Conservation (phyloP, 1,284 basidiomycete genomes). For the Fomitiporia mediterranea region DNA sequence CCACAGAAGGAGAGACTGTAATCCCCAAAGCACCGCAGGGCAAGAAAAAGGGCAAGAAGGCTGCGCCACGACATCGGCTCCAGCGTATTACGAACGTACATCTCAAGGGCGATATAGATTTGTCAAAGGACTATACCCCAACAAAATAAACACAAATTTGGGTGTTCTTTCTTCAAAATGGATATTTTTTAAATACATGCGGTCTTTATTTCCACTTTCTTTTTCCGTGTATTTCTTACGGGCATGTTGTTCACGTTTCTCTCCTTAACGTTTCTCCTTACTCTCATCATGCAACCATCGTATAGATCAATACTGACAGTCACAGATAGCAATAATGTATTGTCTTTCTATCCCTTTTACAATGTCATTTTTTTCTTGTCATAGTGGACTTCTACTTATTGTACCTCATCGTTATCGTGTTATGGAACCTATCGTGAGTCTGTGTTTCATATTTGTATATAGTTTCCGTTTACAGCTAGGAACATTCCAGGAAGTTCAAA, state of each 20-base stretch:
- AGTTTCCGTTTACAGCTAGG: too few species aligned
- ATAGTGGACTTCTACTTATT: too few species aligned
- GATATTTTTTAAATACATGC: too few species aligned
- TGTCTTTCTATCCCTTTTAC: not conserved
- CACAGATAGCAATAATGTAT: not conserved
- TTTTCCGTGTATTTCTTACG: not conserved
- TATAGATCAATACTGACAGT: not conserved
- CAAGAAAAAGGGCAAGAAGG: conserved; percentile 82
- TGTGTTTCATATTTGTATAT: too few species aligned
- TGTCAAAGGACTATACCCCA: conserved; percentile 40
- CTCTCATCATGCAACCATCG: not conserved
- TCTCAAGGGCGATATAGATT: conserved; percentile 77
- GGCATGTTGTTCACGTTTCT: not conserved
- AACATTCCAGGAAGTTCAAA: too few species aligned
- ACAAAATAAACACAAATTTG: not conserved
- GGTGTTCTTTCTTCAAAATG: not conserved
- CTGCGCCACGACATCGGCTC: conserved; percentile 68
- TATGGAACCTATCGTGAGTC: too few species aligned
- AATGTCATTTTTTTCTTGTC: not conserved
- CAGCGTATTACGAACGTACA: conserved; percentile 86
- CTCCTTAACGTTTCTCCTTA: not conserved
- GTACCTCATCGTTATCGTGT: too few species aligned
- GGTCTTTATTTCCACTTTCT: too few species aligned
- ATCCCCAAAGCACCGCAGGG: conserved; percentile 48
- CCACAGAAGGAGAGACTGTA: conserved; percentile 54